Conservation (phyloP, 2,329 filamentous ascomycete genomes). For the Aureobasidium sp. region DNA sequence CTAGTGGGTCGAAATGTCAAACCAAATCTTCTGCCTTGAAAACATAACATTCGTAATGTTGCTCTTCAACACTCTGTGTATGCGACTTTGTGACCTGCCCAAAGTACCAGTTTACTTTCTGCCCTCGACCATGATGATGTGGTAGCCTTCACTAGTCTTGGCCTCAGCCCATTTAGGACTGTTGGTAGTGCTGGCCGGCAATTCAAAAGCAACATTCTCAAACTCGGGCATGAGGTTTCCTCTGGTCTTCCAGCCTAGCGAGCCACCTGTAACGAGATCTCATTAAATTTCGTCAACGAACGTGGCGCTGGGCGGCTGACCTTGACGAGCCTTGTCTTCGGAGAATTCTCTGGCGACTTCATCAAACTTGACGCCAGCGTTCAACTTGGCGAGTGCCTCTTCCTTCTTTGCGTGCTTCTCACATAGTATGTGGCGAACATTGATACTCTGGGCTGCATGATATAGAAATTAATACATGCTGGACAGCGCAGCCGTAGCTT, state of each 20-base stretch:
- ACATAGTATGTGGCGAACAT: slow-evolving; percentile 70
- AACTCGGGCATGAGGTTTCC: slow-evolving; percentile 62
- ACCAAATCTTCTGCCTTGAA: not conserved
- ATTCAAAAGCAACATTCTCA: slow-evolving; percentile 63
- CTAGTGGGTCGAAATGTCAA: not conserved
- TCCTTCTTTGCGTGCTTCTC: slow-evolving; percentile 74
- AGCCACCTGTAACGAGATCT: slow-evolving; percentile 48
- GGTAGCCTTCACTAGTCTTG: slow-evolving; percentile 71
- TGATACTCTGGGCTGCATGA: slow-evolving; percentile 54
- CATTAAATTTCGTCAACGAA: not conserved
- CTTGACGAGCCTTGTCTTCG: slow-evolving; percentile 68
- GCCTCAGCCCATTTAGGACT: slow-evolving; percentile 62
- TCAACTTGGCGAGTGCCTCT: slow-evolving; percentile 63
- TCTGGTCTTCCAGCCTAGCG: slow-evolving; percentile 65
- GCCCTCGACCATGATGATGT: slow-evolving; percentile 72
- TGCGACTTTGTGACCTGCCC: not conserved
- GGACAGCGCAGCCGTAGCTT: not conserved
- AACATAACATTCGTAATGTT: not conserved
- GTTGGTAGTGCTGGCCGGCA: slow-evolving; percentile 58
- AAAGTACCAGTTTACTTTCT: slow-evolving; percentile 41
- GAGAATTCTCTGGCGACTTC: slow-evolving; percentile 66
- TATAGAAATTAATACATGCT: not conserved
- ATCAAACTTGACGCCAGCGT: slow-evolving; percentile 63
- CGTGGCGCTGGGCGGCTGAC: slow-evolving; percentile 21
- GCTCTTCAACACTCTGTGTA: not conserved